Evolutionary conservation across 495 filamentous ascomycete species (phyloP), one percentile per base, ranked within the genome.

Genomic region (Annulohypoxylon stygium): DNA sequence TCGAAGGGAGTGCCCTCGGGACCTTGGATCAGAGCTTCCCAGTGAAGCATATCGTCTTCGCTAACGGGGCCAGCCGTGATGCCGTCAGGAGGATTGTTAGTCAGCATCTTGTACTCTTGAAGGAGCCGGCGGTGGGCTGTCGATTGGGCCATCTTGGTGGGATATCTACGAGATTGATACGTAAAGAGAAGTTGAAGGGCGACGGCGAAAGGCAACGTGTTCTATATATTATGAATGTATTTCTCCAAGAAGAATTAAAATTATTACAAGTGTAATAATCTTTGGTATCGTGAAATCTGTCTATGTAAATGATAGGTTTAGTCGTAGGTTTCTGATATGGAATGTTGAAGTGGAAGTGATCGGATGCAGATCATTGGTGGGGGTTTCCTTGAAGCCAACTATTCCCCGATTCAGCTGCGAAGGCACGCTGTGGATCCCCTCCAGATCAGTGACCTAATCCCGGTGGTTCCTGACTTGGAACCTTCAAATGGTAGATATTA

Each of bases 1-100:
- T 98, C 97, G 77, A 97, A 99, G 2, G 96, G 96, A 2, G 97
- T 99, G 62, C 90, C 96, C 64, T 95, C 93, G 7, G 97, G 96
- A 0, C 96, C 96, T 82, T 97, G 92, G 75, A 99, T 98, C 64
- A 98, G 83, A 2, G 94, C 95, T 85, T 99, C 96, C 96, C 96
- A 99, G 80, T 93, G 85, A 77, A 97, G 93, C 78, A 98, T 91
- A 85, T 99, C 93, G 81, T 97, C 95, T 85, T 99, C 96, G 65
- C 88, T 90, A 64, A 97, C 88, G 18, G 96, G 96, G 45, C 96
- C 97, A 14, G 97, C 96, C 68, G 92, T 97, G 82, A 99, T 98
- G 72, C 96, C 97, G 54, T 97, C 93, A 10, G 94, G 93, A 2
- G 93, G 91, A 83, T 93, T 93, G 78, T 88, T 92, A 69, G 83